phyloP scores from a whole-genome alignment of 2,329 filamentous ascomycete species.

The Microdochium nivale region DNA sequence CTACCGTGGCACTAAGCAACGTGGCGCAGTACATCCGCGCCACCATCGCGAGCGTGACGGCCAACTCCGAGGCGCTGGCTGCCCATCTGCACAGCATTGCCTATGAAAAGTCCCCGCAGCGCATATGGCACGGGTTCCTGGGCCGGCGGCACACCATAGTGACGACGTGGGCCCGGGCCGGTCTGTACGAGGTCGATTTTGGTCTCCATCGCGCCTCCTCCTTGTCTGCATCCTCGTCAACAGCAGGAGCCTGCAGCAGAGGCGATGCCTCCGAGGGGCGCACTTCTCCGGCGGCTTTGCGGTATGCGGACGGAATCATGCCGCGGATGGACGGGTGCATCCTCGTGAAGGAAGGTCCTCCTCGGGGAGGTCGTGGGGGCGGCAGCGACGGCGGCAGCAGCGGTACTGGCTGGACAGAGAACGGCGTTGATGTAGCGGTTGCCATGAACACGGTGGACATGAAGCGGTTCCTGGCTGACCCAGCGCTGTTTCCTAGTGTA shows the following conservation, averaged over 20 bases:
- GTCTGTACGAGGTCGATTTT: slow-evolving; percentile 16
- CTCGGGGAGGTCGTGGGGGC: neutral
- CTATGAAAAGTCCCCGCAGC: slow-evolving; percentile 14
- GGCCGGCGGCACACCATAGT: slow-evolving; percentile 13
- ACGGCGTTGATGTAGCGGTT: neutral
- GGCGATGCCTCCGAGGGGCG: too few relatives aligned
- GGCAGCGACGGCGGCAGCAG: neutral
- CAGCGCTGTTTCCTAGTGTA: neutral
- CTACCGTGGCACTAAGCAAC: neutral
- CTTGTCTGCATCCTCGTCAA: too few relatives aligned
- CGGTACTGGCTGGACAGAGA: neutral
- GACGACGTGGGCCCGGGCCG: slow-evolving; percentile 15
- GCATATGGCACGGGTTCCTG: slow-evolving; percentile 17
- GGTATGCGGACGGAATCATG: slow-evolving; percentile 12
- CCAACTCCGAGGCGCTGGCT: slow-evolving; percentile 2
- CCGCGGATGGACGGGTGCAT: slow-evolving; percentile 12
- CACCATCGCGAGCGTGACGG: neutral
- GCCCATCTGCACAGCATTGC: slow-evolving; percentile 11
- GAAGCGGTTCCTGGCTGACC: neutral
- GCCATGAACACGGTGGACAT: neutral
- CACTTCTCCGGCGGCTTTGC: slow-evolving; percentile 4
- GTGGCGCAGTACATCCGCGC: neutral
- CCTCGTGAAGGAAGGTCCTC: neutral
- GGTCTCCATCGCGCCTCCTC: slow-evolving; percentile 4
- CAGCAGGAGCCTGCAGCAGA: too few relatives aligned